phyloP scores from a whole-genome alignment of 108 stramenopile species.

The Fistulifera solaris region DNA sequence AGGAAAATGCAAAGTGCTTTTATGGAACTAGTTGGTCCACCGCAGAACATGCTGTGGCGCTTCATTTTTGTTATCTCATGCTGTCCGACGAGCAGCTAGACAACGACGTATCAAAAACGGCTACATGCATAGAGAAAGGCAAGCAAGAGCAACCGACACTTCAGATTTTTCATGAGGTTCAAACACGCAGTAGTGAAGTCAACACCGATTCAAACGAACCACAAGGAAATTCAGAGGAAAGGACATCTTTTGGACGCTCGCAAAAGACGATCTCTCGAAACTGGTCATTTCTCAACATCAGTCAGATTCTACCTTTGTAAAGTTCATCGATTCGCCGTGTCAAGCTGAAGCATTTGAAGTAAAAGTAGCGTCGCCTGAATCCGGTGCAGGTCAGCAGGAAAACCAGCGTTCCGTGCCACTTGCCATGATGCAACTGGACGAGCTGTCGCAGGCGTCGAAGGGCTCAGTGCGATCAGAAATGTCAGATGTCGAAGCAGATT shows the following conservation, averaged over 20 bases:
- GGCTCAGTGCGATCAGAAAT: background rate
- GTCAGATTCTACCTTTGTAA: background rate
- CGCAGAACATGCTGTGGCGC: constrained; percentile 19
- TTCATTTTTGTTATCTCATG: constrained; percentile 31
- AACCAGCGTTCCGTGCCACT: background rate
- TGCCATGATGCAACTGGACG: background rate
- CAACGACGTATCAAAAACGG: background rate
- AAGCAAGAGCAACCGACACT: background rate
- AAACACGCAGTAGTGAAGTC: too few species aligned
- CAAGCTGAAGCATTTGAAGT: background rate
- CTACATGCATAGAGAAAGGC: background rate
- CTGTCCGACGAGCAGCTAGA: constrained; percentile 17
- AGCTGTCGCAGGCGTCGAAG: background rate
- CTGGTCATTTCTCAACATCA: background rate
- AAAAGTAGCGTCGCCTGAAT: background rate
- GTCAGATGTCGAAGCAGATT: constrained; percentile 15
- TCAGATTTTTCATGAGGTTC: too few species aligned
- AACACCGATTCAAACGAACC: background rate
- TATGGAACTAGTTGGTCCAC: constrained; percentile 7
- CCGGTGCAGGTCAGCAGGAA: background rate
- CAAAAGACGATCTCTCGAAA: background rate
- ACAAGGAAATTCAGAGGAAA: background rate
- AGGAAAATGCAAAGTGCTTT: background rate
- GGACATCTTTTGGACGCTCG: background rate
- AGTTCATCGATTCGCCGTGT: background rate